These are phyloP conservation scores for Scheffersomyces stambukii DNA, from an alignment of 1,139 yeast genomes.

Conservation along the genomic window DNA sequence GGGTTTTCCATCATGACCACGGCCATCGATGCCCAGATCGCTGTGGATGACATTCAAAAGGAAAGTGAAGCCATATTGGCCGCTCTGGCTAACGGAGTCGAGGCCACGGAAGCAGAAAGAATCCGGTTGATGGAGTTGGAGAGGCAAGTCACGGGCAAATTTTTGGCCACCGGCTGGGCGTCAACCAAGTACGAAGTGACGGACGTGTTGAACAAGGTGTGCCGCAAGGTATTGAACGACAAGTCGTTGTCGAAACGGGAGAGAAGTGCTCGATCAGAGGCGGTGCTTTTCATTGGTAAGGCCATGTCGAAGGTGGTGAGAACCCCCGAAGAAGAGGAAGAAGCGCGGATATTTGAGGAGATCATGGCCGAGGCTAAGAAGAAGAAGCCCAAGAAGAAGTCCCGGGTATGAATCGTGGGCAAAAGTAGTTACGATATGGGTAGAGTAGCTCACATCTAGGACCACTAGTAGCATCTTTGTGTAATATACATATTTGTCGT, in stretches of 20 bases:
- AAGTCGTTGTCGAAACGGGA: conserved; percentile 48
- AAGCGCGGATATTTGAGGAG: conserved; percentile 72
- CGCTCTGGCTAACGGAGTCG: conserved; percentile 21
- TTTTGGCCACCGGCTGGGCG: conserved; percentile 78
- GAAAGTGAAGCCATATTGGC: conserved; percentile 47
- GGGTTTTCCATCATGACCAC: conserved; percentile 39
- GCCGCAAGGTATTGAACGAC: conserved; percentile 56
- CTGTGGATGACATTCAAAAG: conserved; percentile 40
- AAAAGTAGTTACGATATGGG: conserved; percentile 3
- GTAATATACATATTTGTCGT: background rate
- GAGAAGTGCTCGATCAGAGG: conserved; percentile 56
- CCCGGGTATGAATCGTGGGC: no score
- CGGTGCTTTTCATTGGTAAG: conserved; percentile 54
- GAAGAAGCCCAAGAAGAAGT: conserved; percentile 36
- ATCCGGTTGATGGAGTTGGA: conserved; percentile 60
- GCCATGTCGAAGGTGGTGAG: conserved; percentile 54
- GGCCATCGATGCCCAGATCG: conserved; percentile 39
- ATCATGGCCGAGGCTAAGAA: conserved; percentile 65
- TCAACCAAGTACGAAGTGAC: conserved; percentile 72
- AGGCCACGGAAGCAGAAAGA: conserved; percentile 39
- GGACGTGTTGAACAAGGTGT: conserved; percentile 61
- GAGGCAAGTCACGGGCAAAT: conserved; percentile 64
- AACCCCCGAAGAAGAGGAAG: conserved; percentile 68
- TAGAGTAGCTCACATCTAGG: conserved; percentile 1
- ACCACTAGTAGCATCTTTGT: background rate